These are phyloP conservation scores for Aspergillus carbonarius DNA, from an alignment of 2,329 filamentous ascomycete genomes.

Conservation along the genomic window DNA sequence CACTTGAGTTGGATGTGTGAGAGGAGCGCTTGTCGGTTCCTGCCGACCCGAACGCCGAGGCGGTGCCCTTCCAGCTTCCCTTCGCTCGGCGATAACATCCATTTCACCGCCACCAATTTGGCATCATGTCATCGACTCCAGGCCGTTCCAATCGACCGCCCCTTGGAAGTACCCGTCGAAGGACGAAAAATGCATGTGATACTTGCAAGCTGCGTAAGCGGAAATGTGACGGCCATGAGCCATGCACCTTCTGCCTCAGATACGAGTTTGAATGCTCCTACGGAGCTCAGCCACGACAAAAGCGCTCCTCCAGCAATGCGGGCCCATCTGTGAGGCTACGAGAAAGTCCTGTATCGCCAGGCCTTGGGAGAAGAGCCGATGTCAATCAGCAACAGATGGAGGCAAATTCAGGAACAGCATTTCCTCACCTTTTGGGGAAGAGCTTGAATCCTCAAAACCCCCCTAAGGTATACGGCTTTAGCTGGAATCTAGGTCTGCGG, in stretches of 20 bases:
- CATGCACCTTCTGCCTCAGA: conserved; percentile 6
- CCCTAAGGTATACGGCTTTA: conserved; percentile 29
- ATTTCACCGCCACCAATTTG: not conserved
- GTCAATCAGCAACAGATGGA: conserved; percentile 38
- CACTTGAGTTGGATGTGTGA: too few species aligned
- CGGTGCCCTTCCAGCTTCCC: not conserved
- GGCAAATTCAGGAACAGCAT: conserved; percentile 57
- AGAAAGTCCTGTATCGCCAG: not conserved
- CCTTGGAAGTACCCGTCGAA: not conserved
- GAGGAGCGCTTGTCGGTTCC: not conserved
- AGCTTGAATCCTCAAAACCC: conserved; percentile 54
- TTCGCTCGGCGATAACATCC: not conserved
- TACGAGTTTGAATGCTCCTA: conserved; percentile 12
- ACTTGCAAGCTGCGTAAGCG: conserved; percentile 9
- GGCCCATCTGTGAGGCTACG: not conserved
- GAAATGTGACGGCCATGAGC: conserved; percentile 14
- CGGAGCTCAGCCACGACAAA: not conserved
- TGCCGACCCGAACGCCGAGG: not conserved
- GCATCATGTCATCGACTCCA: not conserved
- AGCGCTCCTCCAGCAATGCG: not conserved
- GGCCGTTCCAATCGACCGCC: not conserved
- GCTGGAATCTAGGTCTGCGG: not conserved
- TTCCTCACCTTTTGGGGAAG: conserved; percentile 53
- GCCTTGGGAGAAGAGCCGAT: not conserved
- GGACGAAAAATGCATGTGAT: conserved; percentile 8